phyloP scores from a whole-genome alignment of 2,329 filamentous ascomycete species.

The Huntiella omanensis region DNA sequence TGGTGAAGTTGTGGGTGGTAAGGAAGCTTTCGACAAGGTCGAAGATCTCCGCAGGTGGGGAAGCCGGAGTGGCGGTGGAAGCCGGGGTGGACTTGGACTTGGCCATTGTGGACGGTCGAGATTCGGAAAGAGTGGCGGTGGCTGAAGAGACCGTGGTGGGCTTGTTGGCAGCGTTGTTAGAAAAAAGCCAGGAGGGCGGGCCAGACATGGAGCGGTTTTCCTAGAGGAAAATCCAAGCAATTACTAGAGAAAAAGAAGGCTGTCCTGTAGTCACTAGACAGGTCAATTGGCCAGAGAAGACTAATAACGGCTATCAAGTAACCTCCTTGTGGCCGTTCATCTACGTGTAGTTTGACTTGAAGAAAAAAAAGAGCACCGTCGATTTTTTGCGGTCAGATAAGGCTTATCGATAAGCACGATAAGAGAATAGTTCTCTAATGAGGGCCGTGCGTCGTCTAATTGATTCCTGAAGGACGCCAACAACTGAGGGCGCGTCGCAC shows the following conservation, averaged over 20 bases:
- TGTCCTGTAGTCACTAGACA: neutral
- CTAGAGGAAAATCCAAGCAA: neutral
- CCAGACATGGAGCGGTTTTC: constrained; percentile 6
- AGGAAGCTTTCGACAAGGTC: constrained; percentile 50
- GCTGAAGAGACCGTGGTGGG: constrained; percentile 12
- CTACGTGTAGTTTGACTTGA: too few species aligned
- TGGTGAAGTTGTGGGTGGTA: constrained; percentile 42
- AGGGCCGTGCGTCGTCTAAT: too few species aligned
- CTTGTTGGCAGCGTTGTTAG: constrained; percentile 20
- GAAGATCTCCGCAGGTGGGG: constrained; percentile 41
- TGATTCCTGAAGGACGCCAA: too few species aligned
- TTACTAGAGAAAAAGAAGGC: neutral
- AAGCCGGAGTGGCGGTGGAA: constrained; percentile 15
- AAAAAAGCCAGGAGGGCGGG: constrained; percentile 26
- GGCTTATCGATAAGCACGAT: too few species aligned
- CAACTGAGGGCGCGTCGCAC: too few species aligned
- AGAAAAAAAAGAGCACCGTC: too few species aligned
- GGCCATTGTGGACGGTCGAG: constrained; percentile 9
- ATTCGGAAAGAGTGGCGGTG: neutral
- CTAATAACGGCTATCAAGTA: too few species aligned
- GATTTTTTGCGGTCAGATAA: too few species aligned
- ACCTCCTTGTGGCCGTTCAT: too few species aligned
- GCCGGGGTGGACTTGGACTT: constrained; percentile 21
- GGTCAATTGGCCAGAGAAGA: neutral
- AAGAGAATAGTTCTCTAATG: too few species aligned